A percentile compares a stretch with the other conserved stretches of the same genome.
Conservation (phyloP, 257 asterid species). For the Cinchona pubescens region DNA sequence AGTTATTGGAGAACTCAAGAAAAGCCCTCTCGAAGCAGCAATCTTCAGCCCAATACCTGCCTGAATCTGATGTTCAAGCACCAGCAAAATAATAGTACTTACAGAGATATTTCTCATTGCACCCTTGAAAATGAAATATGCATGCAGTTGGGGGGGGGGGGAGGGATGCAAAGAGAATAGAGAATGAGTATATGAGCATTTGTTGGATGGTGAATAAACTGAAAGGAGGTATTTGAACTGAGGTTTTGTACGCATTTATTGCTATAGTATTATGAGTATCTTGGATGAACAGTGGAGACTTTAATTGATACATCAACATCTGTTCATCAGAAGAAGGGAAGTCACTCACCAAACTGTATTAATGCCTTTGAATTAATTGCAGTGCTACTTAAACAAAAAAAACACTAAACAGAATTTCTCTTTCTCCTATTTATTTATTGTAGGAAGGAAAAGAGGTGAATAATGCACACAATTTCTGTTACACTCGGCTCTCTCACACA, state of each 20-base stretch:
- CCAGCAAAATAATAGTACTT: constrained; percentile 33
- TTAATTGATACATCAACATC: constrained; percentile 51
- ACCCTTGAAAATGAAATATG: constrained; percentile 12
- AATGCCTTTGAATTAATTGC: constrained; percentile 32
- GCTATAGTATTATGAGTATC: background rate
- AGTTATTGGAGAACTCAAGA: background rate
- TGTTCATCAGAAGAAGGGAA: constrained; percentile 19
- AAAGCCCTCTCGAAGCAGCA: constrained; percentile 9
- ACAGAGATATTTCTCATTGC: constrained; percentile 15
- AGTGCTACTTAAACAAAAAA: constrained; percentile 3
- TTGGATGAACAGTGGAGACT: constrained; percentile 30
- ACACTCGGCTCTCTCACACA: too few species aligned
- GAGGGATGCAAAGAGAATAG: constrained; percentile 27
- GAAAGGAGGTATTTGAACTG: constrained; percentile 9
- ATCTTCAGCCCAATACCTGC: constrained; percentile 7
- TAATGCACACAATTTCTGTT: too few species aligned
- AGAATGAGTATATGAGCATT: constrained; percentile 3
- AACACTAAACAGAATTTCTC: constrained; percentile 10
- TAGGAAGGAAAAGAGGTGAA: background rate
- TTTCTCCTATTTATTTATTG: background rate
- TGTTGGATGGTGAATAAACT: constrained; percentile 10
- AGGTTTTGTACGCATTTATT: constrained; percentile 6
- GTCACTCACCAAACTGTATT: constrained; percentile 57
- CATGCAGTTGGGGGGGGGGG: constrained; percentile 13
- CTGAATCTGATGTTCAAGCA: constrained; percentile 41